Evolutionary conservation across 208 protist species (phyloP).

Genomic region (Phytomonas sp.): DNA sequence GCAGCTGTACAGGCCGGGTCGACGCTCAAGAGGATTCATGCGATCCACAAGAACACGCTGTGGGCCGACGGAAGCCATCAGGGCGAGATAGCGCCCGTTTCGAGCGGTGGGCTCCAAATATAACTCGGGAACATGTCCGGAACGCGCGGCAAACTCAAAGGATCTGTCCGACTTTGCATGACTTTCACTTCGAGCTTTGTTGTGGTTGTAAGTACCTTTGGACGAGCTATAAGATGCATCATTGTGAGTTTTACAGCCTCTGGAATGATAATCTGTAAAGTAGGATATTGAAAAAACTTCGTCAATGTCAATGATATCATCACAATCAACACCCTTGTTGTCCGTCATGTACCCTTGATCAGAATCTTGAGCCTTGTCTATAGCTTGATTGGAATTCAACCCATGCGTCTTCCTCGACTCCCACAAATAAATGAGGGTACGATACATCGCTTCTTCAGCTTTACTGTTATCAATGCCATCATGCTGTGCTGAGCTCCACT

Average conservation of each 20-base stretch:
- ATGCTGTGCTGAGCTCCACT: constrained; percentile 20
- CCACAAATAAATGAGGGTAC: neutral
- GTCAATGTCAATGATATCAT: neutral
- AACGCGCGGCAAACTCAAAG: neutral
- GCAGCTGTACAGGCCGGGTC: constrained; percentile 52
- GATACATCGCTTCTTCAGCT: neutral
- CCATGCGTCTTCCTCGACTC: neutral
- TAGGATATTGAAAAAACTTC: neutral
- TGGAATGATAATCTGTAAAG: neutral
- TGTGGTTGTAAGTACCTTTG: neutral
- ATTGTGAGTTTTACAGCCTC: neutral
- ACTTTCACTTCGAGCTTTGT: neutral
- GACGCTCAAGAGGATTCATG: constrained; percentile 29
- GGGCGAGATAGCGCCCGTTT: constrained; percentile 67
- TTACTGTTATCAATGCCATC: neutral
- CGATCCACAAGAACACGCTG: constrained; percentile 30
- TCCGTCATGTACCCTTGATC: neutral
- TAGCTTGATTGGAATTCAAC: neutral
- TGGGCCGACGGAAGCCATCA: constrained; percentile 63
- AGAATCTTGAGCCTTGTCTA: neutral
- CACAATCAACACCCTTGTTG: neutral
- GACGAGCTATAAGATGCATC: neutral
- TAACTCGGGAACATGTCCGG: neutral
- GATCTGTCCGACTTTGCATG: neutral
- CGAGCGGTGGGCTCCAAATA: constrained; percentile 29